Evolutionary conservation across 805 yeast species (phyloP), one percentile per base, ranked within the genome.

Genomic region (Blastobotrys muscicola): DNA sequence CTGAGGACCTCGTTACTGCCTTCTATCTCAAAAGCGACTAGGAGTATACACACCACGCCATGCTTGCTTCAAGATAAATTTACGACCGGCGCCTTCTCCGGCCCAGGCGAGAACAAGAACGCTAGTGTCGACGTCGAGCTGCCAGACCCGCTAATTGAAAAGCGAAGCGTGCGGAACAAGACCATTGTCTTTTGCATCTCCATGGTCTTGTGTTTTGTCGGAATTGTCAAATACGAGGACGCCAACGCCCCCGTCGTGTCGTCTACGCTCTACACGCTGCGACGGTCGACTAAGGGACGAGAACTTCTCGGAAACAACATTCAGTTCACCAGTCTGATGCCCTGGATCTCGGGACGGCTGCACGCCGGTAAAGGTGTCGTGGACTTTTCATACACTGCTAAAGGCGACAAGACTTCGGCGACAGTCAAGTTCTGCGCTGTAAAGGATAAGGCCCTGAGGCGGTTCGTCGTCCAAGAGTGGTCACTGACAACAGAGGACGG

Each of bases 191-290:
- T 82, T 57, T 62, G 72, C 38, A 60, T 67, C 10, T 63, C 73
- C 41, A 77, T 82, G 74, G 72, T 72, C 16, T 63, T 70, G 3
- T 65, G 81, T 1, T 64, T 82, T 39, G 67, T 73, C 29, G 72
- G 84, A 29, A 84, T 90, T 55, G 81, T 90, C 74, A 89, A 92
- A 68, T 89, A 90, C 64, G 98, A 92, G 61, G 89, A 87, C 60
- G 79, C 87, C 13, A 78, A 83, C 37, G 85, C 95, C 10, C 97
- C 97, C 1, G 75, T 90, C 46, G 82, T 90, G 54, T 75, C 82
- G 34, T 89, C 95, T 5, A 82, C 95, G 3, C 67, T 92, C 60
- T 87, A 85, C 62, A 82, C 85, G 50, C 65, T 90, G 53, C 76
- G 98, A 58, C 72, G 96, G 57, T 81, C 90, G 1, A 69, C 72